phyloP scores from a whole-genome alignment of 2,329 filamentous ascomycete genomes.

The Thermomyces lanuginosus region DNA sequence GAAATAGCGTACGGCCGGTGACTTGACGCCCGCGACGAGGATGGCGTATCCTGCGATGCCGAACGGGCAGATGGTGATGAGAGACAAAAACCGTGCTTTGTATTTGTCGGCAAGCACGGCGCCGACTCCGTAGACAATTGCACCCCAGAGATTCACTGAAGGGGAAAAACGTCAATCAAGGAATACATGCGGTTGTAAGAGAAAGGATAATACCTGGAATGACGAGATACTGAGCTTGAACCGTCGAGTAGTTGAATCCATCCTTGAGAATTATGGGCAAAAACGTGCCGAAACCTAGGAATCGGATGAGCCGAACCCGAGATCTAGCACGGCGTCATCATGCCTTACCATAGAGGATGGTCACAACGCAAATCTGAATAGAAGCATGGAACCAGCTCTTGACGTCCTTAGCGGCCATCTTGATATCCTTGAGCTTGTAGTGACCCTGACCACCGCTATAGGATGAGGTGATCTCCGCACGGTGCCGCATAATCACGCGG shows the following conservation, averaged over 20 bases:
- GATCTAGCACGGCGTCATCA: background rate
- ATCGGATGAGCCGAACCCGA: background rate
- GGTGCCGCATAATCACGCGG: constrained; percentile 39
- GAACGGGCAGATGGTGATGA: constrained; percentile 44
- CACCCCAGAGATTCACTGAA: constrained; percentile 53
- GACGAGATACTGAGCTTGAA: constrained; percentile 57
- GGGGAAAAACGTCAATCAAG: background rate
- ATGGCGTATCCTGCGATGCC: constrained; percentile 54
- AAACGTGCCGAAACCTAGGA: constrained; percentile 53
- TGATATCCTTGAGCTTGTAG: constrained; percentile 47
- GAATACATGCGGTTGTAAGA: background rate
- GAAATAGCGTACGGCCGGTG: constrained; percentile 53
- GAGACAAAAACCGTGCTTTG: constrained; percentile 50
- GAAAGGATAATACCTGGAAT: constrained; percentile 36
- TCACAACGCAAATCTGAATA: constrained; percentile 57
- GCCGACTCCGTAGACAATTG: constrained; percentile 48
- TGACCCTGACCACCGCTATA: constrained; percentile 23
- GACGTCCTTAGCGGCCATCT: constrained; percentile 54
- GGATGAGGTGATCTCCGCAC: constrained; percentile 34
- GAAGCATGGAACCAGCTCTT: constrained; percentile 56
- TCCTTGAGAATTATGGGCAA: constrained; percentile 61
- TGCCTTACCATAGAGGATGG: constrained; percentile 49
- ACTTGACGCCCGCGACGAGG: constrained; percentile 39
- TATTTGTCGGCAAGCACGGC: constrained; percentile 52
- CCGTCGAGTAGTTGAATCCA: constrained; percentile 46